These are phyloP conservation scores for Paulownia fortunei DNA, from an alignment of 257 asterid species.

Conservation along the genomic window DNA sequence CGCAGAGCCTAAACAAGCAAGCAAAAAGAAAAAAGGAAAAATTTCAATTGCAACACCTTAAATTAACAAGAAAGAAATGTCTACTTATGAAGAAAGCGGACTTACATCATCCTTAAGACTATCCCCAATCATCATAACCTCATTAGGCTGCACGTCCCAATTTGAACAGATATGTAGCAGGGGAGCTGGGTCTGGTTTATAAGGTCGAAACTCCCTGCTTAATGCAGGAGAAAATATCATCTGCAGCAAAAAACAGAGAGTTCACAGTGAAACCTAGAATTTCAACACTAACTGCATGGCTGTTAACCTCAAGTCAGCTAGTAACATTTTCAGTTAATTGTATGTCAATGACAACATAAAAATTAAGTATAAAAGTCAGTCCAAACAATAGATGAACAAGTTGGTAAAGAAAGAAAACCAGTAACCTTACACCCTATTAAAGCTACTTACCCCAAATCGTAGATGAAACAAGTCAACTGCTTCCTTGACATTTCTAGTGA, in stretches of 20 bases:
- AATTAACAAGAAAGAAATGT: not conserved
- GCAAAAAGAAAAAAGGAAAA: not conserved
- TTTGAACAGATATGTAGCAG: conserved; percentile 76
- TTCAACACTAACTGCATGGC: not conserved
- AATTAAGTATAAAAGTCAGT: not conserved
- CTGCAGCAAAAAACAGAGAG: conserved; percentile 47
- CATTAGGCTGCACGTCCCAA: conserved; percentile 78
- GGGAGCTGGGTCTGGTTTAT: conserved; percentile 95
- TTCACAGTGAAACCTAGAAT: conserved; percentile 1
- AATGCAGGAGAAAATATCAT: conserved; percentile 86
- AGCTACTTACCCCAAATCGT: conserved; percentile 93
- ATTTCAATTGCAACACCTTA: not conserved
- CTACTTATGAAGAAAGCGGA: not conserved
- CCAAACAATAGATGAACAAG: not conserved
- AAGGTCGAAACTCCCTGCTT: conserved; percentile 90
- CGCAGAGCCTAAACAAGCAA: not conserved
- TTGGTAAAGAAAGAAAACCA: not conserved
- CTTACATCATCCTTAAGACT: conserved; percentile 95
- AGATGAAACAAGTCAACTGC: conserved; percentile 86
- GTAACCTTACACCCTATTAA: conserved; percentile 1
- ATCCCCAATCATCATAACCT: conserved; percentile 97
- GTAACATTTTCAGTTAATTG: not conserved
- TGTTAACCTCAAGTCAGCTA: not conserved
- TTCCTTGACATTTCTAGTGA: conserved; percentile 85
- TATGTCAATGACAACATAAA: not conserved